phyloP scores from a whole-genome alignment of 2,329 filamentous ascomycete genomes.

The Epichloe gansuensis region DNA sequence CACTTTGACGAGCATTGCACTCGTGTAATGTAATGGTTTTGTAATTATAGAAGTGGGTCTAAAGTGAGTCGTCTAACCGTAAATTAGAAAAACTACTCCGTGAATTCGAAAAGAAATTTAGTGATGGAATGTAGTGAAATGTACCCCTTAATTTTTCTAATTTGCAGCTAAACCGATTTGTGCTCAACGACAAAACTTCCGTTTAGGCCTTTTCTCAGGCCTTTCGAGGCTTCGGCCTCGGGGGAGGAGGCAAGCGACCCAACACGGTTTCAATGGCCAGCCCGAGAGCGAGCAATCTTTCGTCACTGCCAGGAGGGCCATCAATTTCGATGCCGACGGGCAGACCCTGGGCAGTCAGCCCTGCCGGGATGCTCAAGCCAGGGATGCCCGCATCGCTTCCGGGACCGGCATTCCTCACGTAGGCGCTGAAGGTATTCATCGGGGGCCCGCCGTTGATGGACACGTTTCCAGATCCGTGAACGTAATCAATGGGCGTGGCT shows the following conservation, averaged over 20 bases:
- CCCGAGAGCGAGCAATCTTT: slow-evolving; percentile 6
- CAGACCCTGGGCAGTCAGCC: slow-evolving; percentile 4
- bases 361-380: slow-evolving; percentile 8
- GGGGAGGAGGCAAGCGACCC: slow-evolving; percentile 5
- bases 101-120: too few species aligned
- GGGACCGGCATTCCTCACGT: slow-evolving; percentile 6
- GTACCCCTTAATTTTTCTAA: too few species aligned
- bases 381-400: slow-evolving; percentile 10
- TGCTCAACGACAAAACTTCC: neutral
- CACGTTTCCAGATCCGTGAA: slow-evolving; percentile 8
- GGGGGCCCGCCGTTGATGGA: slow-evolving; percentile 10
- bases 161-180: too few species aligned
- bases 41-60: too few species aligned
- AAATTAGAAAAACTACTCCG: too few species aligned
- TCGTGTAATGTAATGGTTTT: too few species aligned
- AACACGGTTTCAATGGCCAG: slow-evolving; percentile 8
- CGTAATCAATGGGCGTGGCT: slow-evolving; percentile 7
- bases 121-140: too few species aligned
- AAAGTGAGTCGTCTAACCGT: too few species aligned
- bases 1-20: too few species aligned
- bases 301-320: slow-evolving; percentile 8
- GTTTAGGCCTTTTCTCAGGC: too few species aligned
- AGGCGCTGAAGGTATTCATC: slow-evolving; percentile 5
- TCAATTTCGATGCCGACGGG: slow-evolving; percentile 10
- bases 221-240: neutral